Evolutionary conservation across 306 rosid species (phyloP), one percentile per base, ranked within the genome.

Genomic region (Astragalus membranaceus): DNA sequence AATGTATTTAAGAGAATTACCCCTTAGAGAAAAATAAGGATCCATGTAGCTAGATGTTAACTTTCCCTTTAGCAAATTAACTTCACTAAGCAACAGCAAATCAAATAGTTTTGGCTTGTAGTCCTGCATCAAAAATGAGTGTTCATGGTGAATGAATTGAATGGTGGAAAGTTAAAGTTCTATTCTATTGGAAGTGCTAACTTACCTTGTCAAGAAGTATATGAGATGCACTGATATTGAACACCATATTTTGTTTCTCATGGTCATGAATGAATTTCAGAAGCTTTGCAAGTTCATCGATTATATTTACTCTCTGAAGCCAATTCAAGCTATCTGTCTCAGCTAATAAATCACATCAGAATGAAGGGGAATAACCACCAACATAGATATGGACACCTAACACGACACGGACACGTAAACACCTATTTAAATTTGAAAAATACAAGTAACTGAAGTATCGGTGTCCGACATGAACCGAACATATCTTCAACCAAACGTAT

Each of bases 171-270:
- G 30, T 26, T 26, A 26, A 44, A 52, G 23, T 5, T 7, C 13
- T 12, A 46, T 5, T 7, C 13, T 12, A 46, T 30, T 10, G 8
- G 17, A 14, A 37, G 12, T 10, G 3, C 7, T 36, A 73, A 32
- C 80, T n/a, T 66, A 88, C 96, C 91, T 77, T 75, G 53, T 90
- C 87, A 3, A 90, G 82, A 61, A 86, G 47, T 73, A 86, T 77
- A 72, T 84, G 83, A 69, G 91, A 77, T 33, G 83, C 70, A 79
- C 42, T 77, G 47, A 81, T 46, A 74, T 83, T 77, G 35, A 83
- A 43, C 81, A 70, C 58, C 83, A 71, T 20, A n/a, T 44, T 79
- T 73, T 81, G 87, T 64, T 73, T 79, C 41, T 81, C 85, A 62
- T 82, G 79, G 20, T 43, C 62, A 77, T 90, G 94, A 42, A 86